Base-by-base conservation (phyloP, 2,329 filamentous ascomycete species). In the Paecilomyces formosus region DNA sequence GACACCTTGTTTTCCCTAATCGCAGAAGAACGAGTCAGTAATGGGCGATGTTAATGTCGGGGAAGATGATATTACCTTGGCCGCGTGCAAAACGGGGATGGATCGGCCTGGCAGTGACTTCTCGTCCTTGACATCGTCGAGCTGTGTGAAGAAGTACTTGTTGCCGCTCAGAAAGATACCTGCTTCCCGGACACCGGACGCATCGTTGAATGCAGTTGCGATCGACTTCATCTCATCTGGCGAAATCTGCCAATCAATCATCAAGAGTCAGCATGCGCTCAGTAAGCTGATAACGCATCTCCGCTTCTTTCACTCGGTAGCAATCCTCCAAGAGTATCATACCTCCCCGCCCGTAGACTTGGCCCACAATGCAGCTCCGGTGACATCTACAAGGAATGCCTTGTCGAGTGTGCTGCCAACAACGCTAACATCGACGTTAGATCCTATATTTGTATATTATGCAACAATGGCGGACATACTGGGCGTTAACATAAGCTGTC, bases 311-410 rank as follows among this genome's bases (percentile, higher is more conserved):
- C 24, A 26, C 24, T 26, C 24, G 24, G 5, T 2, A 26, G 24
- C 24, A 26, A 26, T 26, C 24, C 24, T 26, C 24, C 5, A 26
- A 26, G 24, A 26, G 24, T 26, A 26, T 26, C 78, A 75, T 87
- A 96, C 91, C 72, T 81, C 79, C 80, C 96, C 96, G 66, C 81
- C 84, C 57, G 83, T 22, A 28, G 86, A 86, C 50, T 81, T 74
- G 61, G 91, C 91, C 90, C 91, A 95, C 68, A 85, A 82, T 73
- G 87, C 91, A 77, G 89, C 89, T 68, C 91, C 90, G 66, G 88
- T 88, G 64, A 78, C 79, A 76, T 88, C 92, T 81, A 94, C 86
- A 74, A 96, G 92, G 72, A 89, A 89, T 69, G 84, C 92, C 80
- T 91, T 88, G 80, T 94, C 88, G 71, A 96, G 78, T 74, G 92